phyloP scores from a whole-genome alignment of 2,329 filamentous ascomycete species.

The Biscogniauxia sp. region DNA sequence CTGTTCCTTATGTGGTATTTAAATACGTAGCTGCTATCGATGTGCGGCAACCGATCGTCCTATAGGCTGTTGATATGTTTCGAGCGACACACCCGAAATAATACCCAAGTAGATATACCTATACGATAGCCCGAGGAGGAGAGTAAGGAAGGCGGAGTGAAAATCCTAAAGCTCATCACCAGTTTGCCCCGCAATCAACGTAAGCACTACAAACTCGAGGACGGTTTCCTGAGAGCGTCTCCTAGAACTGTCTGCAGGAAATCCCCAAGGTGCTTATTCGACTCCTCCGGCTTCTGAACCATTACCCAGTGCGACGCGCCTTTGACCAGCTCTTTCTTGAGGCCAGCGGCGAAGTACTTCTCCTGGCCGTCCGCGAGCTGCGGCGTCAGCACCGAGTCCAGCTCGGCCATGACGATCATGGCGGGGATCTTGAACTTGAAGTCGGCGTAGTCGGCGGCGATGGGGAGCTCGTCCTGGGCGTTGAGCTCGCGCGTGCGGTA shows the following conservation, averaged over 20 bases:
- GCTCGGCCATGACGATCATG: conserved; percentile 70
- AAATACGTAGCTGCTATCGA: too few species aligned
- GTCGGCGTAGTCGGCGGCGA: conserved; percentile 59
- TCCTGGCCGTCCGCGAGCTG: conserved; percentile 72
- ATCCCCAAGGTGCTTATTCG: conserved; percentile 65
- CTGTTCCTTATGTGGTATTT: too few species aligned
- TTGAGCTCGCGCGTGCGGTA: conserved; percentile 76
- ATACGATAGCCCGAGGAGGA: too few species aligned
- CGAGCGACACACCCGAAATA: too few species aligned
- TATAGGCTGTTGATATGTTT: too few species aligned
- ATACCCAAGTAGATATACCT: too few species aligned
- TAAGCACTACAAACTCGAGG: too few species aligned
- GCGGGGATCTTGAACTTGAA: conserved; percentile 57
- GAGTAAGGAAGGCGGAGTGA: too few species aligned
- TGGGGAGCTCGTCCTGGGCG: conserved; percentile 67
- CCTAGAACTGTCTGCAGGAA: conserved; percentile 44
- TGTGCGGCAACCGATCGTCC: too few species aligned
- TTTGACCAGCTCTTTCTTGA: conserved; percentile 55
- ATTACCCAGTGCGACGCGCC: conserved; percentile 79
- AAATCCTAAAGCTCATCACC: too few species aligned
- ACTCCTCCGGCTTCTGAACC: conserved; percentile 66
- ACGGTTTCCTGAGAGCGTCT: too few species aligned
- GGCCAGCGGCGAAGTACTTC: conserved; percentile 61
- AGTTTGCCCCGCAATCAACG: too few species aligned
- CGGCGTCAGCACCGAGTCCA: conserved; percentile 71